These are phyloP conservation scores for Zygosaccharomyces sapae DNA, from an alignment of 1,139 yeast genomes.

Conservation along the genomic window DNA sequence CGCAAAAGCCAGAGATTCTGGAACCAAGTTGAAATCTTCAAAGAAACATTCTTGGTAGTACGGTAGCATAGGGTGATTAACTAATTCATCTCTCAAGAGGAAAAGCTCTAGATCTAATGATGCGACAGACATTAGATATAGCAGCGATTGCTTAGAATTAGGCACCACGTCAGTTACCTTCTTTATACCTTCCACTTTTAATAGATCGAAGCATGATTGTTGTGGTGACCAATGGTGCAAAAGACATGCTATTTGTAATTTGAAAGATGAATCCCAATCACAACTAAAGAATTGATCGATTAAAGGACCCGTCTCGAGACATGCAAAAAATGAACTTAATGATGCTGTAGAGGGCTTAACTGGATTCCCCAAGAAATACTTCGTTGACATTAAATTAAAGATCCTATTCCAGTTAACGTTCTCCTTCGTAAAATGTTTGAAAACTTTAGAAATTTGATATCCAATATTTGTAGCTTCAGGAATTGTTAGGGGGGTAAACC, in stretches of 20 bases:
- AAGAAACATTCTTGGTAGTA: slow-evolving; percentile 34
- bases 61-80: slow-evolving; percentile 28
- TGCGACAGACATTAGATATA: slow-evolving; percentile 31
- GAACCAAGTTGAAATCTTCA: slow-evolving; percentile 34
- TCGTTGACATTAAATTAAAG: slow-evolving; percentile 35
- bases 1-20: slow-evolving; percentile 34
- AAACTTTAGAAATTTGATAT: slow-evolving; percentile 45
- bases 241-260: slow-evolving; percentile 47
- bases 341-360: slow-evolving; percentile 40
- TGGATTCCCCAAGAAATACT: slow-evolving; percentile 31
- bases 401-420: slow-evolving; percentile 37
- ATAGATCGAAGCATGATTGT: slow-evolving; percentile 50
- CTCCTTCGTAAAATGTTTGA: slow-evolving; percentile 46
- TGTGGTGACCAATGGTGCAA: slow-evolving; percentile 56
- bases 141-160: slow-evolving; percentile 31
- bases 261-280: slow-evolving; percentile 44
- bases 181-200: slow-evolving; percentile 40
- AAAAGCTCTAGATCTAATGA: slow-evolving; percentile 33
- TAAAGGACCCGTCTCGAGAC: slow-evolving; percentile 40
- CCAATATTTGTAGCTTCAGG: slow-evolving; percentile 69
- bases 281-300: slow-evolving; percentile 42
- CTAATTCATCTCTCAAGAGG: slow-evolving; percentile 34
- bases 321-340: slow-evolving; percentile 42
- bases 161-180: slow-evolving; percentile 35
- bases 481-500: slow-evolving; percentile 46